Percentiles rank a stretch among this genome's conserved stretches.
phyloP scores from a whole-genome alignment of 2,329 filamentous ascomycete genomes.

The Macroventuria anomochaeta region DNA sequence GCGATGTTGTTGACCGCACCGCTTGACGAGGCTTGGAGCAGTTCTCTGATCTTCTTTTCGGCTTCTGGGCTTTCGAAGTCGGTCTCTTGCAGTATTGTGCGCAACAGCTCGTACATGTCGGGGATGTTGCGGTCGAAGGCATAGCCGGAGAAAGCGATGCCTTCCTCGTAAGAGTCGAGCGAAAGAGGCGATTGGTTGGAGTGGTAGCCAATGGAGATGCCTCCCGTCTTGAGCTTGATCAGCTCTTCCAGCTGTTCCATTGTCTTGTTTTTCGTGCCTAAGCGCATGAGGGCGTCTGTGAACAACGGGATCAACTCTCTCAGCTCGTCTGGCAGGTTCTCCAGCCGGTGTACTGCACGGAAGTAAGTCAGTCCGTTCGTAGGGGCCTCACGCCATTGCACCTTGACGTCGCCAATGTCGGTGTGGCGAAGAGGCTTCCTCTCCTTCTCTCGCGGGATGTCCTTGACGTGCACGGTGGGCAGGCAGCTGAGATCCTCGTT shows the following conservation, averaged over 20 bases:
- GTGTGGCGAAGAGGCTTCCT: slow-evolving; percentile 69
- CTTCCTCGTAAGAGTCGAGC: slow-evolving; percentile 75
- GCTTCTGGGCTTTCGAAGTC: slow-evolving; percentile 87
- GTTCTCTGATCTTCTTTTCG: slow-evolving; percentile 80
- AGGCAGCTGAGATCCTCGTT: slow-evolving; percentile 86
- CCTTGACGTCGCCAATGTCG: slow-evolving; percentile 66
- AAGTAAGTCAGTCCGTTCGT: slow-evolving; percentile 98
- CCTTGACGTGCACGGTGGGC: slow-evolving; percentile 84
- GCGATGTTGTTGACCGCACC: slow-evolving; percentile 92
- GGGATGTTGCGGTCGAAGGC: slow-evolving; percentile 89
- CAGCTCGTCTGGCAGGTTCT: slow-evolving; percentile 82
- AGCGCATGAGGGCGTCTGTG: slow-evolving; percentile 88
- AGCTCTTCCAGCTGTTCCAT: slow-evolving; percentile 96
- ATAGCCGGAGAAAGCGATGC: slow-evolving; percentile 82
- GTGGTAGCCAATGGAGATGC: slow-evolving; percentile 84
- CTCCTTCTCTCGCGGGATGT: slow-evolving; percentile 83
- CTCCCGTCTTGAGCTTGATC: slow-evolving; percentile 95
- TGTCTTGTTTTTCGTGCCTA: slow-evolving; percentile 84
- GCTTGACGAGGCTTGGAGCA: slow-evolving; percentile 85
- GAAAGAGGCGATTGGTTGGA: slow-evolving; percentile 78
- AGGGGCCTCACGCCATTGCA: slow-evolving; percentile 90
- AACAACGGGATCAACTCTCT: slow-evolving; percentile 87
- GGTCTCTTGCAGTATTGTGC: slow-evolving; percentile 81
- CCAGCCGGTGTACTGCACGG: slow-evolving; percentile 80
- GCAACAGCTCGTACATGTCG: slow-evolving; percentile 86